Evolutionary conservation across 805 yeast species (phyloP).

Genomic region (Pichia deserticola): DNA sequence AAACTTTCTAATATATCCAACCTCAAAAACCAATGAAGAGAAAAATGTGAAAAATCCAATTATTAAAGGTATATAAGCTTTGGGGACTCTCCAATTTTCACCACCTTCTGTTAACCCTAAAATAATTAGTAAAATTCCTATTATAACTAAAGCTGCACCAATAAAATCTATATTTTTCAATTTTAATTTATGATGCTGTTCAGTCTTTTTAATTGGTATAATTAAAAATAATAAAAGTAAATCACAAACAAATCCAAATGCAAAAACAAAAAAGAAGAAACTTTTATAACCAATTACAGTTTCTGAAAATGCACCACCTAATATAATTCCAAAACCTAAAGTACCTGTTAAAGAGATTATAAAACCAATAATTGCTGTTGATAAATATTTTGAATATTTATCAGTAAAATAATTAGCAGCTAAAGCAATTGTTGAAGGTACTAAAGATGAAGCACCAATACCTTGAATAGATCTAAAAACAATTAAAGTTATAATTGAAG

Average conservation of each 20-base stretch:
- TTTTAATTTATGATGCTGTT: slow-evolving; percentile 16
- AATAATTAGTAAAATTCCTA: slow-evolving; percentile 33
- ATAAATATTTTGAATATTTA: slow-evolving; percentile 6
- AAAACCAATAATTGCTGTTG: slow-evolving; percentile 11
- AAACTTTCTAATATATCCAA: slow-evolving; percentile 12
- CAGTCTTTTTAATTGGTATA: slow-evolving; percentile 25
- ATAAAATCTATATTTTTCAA: slow-evolving; percentile 29
- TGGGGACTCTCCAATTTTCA: slow-evolving; percentile 33
- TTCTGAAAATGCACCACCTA: slow-evolving; percentile 39
- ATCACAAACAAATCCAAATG: slow-evolving; percentile 16
- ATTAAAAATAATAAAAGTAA: slow-evolving; percentile 17
- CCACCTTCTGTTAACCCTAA: slow-evolving; percentile 42
- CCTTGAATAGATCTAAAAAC: slow-evolving; percentile 41
- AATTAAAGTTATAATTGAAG: slow-evolving; percentile 30
- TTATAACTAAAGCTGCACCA: slow-evolving; percentile 29
- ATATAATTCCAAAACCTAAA: slow-evolving; percentile 33
- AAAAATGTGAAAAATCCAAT: slow-evolving; percentile 32
- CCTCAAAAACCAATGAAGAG: slow-evolving; percentile 27
- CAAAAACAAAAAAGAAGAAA: slow-evolving; percentile 33
- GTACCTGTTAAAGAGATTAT: slow-evolving; percentile 21
- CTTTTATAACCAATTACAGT: slow-evolving; percentile 34
- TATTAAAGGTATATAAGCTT: slow-evolving; percentile 34
- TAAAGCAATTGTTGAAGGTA: slow-evolving; percentile 28
- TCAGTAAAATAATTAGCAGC: slow-evolving; percentile 20
- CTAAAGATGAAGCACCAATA: slow-evolving; percentile 33